These are phyloP conservation scores for Salix exigua DNA, from an alignment of 345 rosid species.

Conservation along the genomic window DNA sequence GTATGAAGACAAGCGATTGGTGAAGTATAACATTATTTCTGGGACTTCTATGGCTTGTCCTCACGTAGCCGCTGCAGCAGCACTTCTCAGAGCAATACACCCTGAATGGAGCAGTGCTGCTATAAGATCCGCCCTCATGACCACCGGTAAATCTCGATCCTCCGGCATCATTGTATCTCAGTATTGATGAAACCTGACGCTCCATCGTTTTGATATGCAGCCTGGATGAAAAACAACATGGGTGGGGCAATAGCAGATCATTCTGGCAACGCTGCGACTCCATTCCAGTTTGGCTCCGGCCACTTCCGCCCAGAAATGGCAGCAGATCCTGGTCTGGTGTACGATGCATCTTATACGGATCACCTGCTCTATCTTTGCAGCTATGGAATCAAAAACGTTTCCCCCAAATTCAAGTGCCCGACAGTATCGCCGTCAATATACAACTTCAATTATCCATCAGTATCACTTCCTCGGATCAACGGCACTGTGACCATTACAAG, in stretches of 20 bases:
- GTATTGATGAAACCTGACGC: too few relatives aligned
- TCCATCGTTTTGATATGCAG: slow-evolving; percentile 28
- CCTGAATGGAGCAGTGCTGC: slow-evolving; percentile 87
- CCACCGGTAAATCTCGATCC: slow-evolving; percentile 34
- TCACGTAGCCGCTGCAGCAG: slow-evolving; percentile 73
- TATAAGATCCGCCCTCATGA: slow-evolving; percentile 72
- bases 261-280: slow-evolving; percentile 40
- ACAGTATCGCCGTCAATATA: slow-evolving; percentile 21
- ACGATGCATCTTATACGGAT: slow-evolving; percentile 55
- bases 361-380: slow-evolving; percentile 60
- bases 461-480: slow-evolving; percentile 44
- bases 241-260: slow-evolving; percentile 41
- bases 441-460: slow-evolving; percentile 66
- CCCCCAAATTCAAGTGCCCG: slow-evolving; percentile 44
- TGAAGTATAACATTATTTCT: slow-evolving; percentile 41
- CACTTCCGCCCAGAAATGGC: slow-evolving; percentile 58
- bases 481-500: slow-evolving; percentile 35
- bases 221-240: slow-evolving; percentile 44
- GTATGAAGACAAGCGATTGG: slow-evolving; percentile 38
- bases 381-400: slow-evolving; percentile 9
- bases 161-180: too few relatives aligned
- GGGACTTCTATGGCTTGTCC: slow-evolving; percentile 98
- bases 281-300: slow-evolving; percentile 66
- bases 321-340: slow-evolving; percentile 78
- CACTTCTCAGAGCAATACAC: slow-evolving; percentile 68